Conservation (phyloP, 129 eudicot genomes). For the Dittrichia graveolens region DNA sequence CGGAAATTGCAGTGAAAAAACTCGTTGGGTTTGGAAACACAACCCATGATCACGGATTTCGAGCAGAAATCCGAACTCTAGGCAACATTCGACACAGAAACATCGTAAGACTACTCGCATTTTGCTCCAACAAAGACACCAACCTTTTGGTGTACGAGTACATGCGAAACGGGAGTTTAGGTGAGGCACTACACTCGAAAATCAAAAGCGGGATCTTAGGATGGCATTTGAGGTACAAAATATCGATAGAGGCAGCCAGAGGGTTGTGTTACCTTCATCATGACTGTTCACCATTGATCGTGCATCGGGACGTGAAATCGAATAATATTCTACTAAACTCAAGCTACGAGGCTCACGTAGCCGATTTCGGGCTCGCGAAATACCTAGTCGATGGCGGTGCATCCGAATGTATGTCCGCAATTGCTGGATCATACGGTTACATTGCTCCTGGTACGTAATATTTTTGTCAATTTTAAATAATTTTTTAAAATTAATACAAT, state of each 20-base stretch:
- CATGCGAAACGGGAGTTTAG: conserved; percentile 95
- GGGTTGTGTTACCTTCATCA: conserved; percentile 94
- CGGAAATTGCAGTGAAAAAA: conserved; percentile 87
- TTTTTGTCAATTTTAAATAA: background rate
- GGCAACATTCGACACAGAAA: conserved; percentile 93
- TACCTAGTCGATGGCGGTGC: conserved; percentile 80
- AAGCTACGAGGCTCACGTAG: conserved; percentile 88
- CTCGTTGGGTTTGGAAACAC: conserved; percentile 58
- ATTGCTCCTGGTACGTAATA: conserved; percentile 89
- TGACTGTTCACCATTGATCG: conserved; percentile 87
- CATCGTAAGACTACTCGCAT: conserved; percentile 78
- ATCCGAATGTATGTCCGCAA: conserved; percentile 89
- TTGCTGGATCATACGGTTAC: conserved; percentile 97
- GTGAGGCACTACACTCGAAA: conserved; percentile 82
- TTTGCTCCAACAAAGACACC: conserved; percentile 83
- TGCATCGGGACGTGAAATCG: conserved; percentile 90
- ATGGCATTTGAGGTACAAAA: conserved; percentile 85
- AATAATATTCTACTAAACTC: conserved; percentile 75
- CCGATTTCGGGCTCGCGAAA: conserved; percentile 94
- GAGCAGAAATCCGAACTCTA: conserved; percentile 81
- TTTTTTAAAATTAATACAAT: background rate
- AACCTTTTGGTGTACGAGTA: conserved; percentile 86
- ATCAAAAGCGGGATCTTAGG: conserved; percentile 59
- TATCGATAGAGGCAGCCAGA: conserved; percentile 73
- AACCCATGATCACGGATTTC: conserved; percentile 78